These are phyloP conservation scores for Acephala macrosclerotiorum DNA, from an alignment of 2,329 filamentous ascomycete species.

Conservation along the genomic window DNA sequence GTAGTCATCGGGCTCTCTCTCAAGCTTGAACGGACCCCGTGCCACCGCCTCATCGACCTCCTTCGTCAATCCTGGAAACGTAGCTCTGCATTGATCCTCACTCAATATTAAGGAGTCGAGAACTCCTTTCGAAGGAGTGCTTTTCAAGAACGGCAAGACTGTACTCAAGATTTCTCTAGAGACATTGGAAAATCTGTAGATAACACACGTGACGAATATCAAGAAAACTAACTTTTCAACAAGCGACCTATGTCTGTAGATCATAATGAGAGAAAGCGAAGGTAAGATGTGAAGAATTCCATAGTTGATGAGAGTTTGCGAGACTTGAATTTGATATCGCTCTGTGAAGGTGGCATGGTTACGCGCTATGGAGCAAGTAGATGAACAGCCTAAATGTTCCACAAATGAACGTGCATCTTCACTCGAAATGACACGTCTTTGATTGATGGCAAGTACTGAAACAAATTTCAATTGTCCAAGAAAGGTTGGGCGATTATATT, in stretches of 20 bases:
- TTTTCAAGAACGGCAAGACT: background rate
- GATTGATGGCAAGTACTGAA: background rate
- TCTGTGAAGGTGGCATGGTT: background rate
- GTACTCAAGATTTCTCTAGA: background rate
- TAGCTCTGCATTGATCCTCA: constrained; percentile 50
- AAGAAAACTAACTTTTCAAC: background rate
- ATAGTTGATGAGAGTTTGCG: background rate
- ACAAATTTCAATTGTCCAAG: background rate
- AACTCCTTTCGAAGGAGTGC: constrained; percentile 10
- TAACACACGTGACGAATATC: background rate
- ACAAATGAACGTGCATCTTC: constrained; percentile 16
- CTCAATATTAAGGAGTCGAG: constrained; percentile 43
- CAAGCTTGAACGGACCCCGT: constrained; percentile 52
- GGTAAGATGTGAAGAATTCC: background rate
- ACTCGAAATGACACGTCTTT: constrained; percentile 21
- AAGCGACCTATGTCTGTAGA: background rate
- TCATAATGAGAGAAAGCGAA: background rate
- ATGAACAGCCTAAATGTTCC: constrained; percentile 13
- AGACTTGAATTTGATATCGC: background rate
- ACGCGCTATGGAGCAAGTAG: constrained; percentile 1
- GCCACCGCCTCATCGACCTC: constrained; percentile 55
- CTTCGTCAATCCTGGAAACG: constrained; percentile 55
- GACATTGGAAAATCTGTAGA: background rate
- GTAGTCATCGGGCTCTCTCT: constrained; percentile 45
- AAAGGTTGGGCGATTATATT: background rate